Evolutionary conservation across 2,329 filamentous ascomycete genomes (phyloP).

Genomic region (Colletotrichum eremochloae): DNA sequence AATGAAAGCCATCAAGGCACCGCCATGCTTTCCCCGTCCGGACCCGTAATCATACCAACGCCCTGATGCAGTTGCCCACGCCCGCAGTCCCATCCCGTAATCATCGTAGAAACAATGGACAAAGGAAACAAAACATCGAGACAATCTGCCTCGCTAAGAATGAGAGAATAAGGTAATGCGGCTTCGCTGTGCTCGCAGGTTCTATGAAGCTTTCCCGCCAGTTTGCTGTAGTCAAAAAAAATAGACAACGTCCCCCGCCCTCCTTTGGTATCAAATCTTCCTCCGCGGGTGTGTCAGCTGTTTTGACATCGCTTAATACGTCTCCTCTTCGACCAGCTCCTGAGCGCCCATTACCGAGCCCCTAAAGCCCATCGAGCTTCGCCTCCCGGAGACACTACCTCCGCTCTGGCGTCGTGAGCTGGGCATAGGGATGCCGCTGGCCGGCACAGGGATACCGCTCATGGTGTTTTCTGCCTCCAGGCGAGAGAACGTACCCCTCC

Average conservation of each 20-base stretch:
- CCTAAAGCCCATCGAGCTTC: slow-evolving; percentile 54
- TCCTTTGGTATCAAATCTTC: slow-evolving; percentile 42
- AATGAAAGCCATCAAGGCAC: slow-evolving; percentile 38
- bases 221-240: slow-evolving; percentile 45
- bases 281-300: background rate
- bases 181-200: slow-evolving; percentile 29
- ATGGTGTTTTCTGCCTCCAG: slow-evolving; percentile 57
- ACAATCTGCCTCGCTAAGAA: slow-evolving; percentile 19
- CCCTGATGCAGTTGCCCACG: slow-evolving; percentile 37
- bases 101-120: slow-evolving; percentile 35
- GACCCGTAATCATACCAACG: slow-evolving; percentile 39
- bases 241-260: slow-evolving; percentile 47
- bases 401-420: slow-evolving; percentile 59
- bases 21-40: slow-evolving; percentile 36
- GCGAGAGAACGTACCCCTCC: slow-evolving; percentile 66
- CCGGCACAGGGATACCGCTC: slow-evolving; percentile 57
- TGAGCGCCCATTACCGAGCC: slow-evolving; percentile 47
- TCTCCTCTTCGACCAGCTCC: slow-evolving; percentile 67
- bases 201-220: background rate
- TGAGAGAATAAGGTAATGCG: slow-evolving; percentile 29
- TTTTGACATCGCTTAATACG: slow-evolving; percentile 56
- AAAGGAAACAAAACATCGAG: slow-evolving; percentile 29
- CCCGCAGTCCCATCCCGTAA: slow-evolving; percentile 26
- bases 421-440: slow-evolving; percentile 63
- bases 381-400: slow-evolving; percentile 45